Evolutionary conservation across 2,329 filamentous ascomycete species (phyloP).

Genomic region (Rhynchosporium graminicola): DNA sequence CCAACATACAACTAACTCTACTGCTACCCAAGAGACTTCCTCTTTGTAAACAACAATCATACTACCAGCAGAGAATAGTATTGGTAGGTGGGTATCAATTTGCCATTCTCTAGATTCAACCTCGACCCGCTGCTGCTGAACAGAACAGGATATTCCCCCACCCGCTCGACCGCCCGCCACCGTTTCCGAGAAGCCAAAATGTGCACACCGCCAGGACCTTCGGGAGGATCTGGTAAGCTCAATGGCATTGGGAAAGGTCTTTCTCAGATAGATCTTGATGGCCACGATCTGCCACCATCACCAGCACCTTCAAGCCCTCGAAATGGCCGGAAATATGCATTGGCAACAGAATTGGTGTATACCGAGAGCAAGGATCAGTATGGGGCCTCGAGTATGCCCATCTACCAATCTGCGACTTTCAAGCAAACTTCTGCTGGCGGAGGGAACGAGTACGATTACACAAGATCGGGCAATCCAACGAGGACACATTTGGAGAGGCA

Average conservation of each 20-base stretch:
- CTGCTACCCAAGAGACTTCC: too few species aligned
- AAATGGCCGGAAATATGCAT: slow-evolving; percentile 83
- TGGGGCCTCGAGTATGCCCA: slow-evolving; percentile 92
- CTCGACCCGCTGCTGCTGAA: too few species aligned
- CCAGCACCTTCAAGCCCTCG: slow-evolving; percentile 90
- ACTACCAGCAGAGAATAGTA: too few species aligned
- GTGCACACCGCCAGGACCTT: slow-evolving; percentile 40
- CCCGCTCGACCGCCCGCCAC: slow-evolving; percentile 9
- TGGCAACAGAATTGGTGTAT: slow-evolving; percentile 95
- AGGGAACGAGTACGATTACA: slow-evolving; percentile 94
- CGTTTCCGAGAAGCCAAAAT: slow-evolving; percentile 27
- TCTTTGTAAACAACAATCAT: too few species aligned
- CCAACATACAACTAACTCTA: neutral
- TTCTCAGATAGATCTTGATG: slow-evolving; percentile 71
- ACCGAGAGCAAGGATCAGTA: slow-evolving; percentile 97
- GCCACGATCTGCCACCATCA: slow-evolving; percentile 84
- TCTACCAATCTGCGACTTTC: slow-evolving; percentile 98
- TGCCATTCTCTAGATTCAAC: too few species aligned
- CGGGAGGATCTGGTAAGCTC: slow-evolving; percentile 31
- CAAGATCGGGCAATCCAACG: slow-evolving; percentile 94
- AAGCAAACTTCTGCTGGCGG: slow-evolving; percentile 83
- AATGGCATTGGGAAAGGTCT: slow-evolving; percentile 37
- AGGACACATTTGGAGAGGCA: slow-evolving; percentile 94
- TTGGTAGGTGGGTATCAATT: too few species aligned
- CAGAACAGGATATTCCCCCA: too few species aligned